phyloP scores from a whole-genome alignment of 1,139 yeast genomes.

The Kodamaea anthophila region DNA sequence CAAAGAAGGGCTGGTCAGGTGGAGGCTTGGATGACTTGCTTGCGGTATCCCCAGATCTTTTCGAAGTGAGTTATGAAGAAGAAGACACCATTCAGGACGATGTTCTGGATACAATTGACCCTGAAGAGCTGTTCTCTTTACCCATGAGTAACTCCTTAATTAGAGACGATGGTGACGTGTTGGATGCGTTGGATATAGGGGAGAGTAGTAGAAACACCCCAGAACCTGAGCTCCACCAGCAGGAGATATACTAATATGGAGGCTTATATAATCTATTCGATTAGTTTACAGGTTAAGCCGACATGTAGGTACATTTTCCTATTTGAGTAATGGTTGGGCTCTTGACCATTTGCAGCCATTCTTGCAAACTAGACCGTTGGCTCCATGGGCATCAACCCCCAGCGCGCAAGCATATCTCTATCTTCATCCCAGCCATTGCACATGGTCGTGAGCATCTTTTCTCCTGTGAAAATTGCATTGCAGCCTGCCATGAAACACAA shows the following conservation, averaged over 20 bases:
- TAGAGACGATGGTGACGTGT: too few relatives aligned
- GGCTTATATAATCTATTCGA: too few relatives aligned
- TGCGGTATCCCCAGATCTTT: slow-evolving; percentile 49
- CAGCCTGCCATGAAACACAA: slow-evolving; percentile 74
- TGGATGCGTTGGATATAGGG: too few relatives aligned
- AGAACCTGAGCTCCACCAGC: too few relatives aligned
- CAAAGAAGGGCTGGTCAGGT: slow-evolving; percentile 81
- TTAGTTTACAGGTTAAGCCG: too few relatives aligned
- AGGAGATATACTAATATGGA: too few relatives aligned
- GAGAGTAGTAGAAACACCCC: too few relatives aligned
- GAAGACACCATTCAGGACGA: slow-evolving; percentile 7
- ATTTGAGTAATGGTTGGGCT: too few relatives aligned
- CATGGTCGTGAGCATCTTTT: slow-evolving; percentile 76
- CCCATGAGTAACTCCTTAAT: too few relatives aligned
- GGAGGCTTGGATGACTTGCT: slow-evolving; percentile 73
- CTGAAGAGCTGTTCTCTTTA: slow-evolving; percentile 27
- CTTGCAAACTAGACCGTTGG: slow-evolving; percentile 9
- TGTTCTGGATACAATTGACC: slow-evolving; percentile 5
- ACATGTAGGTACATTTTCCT: background rate
- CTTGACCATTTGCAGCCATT: too few relatives aligned
- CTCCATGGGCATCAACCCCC: slow-evolving; percentile 72
- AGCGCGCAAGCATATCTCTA: slow-evolving; percentile 54
- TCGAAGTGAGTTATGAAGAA: slow-evolving; percentile 19
- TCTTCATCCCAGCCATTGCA: slow-evolving; percentile 86
- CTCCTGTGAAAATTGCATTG: slow-evolving; percentile 78